Evolutionary conservation across 2,329 filamentous ascomycete species (phyloP).

Genomic region (Pseudocercospora fuligena): DNA sequence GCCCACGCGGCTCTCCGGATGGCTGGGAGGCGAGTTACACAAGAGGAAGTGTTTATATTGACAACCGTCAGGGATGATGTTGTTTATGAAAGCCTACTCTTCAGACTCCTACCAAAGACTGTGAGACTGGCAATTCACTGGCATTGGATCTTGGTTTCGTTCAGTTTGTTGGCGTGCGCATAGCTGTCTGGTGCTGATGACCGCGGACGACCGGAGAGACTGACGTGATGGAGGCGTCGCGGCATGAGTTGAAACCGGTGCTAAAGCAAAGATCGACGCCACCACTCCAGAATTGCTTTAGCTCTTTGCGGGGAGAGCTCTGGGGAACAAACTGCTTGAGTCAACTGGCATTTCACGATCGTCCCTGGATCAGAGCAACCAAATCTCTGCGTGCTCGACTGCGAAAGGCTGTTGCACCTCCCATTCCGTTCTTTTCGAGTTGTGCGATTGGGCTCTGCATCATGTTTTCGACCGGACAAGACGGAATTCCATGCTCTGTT

Average conservation of each 20-base stretch:
- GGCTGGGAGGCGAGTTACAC: constrained; percentile 19
- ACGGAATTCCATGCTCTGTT: too few species aligned
- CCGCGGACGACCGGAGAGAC: neutral
- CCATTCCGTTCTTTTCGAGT: neutral
- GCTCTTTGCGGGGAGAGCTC: constrained; percentile 27
- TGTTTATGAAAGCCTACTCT: neutral
- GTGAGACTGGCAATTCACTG: neutral
- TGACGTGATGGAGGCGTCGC: neutral
- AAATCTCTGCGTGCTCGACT: neutral
- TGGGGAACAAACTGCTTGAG: constrained; percentile 14
- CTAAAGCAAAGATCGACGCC: constrained; percentile 1
- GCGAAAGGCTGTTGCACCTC: neutral
- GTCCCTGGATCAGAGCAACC: constrained; percentile 25
- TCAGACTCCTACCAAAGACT: neutral
- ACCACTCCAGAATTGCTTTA: neutral
- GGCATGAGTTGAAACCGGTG: constrained; percentile 3
- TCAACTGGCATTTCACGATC: neutral
- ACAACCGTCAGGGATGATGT: neutral
- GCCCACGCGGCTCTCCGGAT: constrained; percentile 26
- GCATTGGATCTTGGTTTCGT: neutral
- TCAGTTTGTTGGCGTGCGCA: neutral
- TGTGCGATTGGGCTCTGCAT: neutral
- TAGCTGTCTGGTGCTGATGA: neutral
- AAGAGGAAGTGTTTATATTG: neutral
- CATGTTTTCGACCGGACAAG: neutral